These are phyloP conservation scores for Pseudogymnoascus sp. DNA, from an alignment of 2,329 filamentous ascomycete species.

Conservation along the genomic window DNA sequence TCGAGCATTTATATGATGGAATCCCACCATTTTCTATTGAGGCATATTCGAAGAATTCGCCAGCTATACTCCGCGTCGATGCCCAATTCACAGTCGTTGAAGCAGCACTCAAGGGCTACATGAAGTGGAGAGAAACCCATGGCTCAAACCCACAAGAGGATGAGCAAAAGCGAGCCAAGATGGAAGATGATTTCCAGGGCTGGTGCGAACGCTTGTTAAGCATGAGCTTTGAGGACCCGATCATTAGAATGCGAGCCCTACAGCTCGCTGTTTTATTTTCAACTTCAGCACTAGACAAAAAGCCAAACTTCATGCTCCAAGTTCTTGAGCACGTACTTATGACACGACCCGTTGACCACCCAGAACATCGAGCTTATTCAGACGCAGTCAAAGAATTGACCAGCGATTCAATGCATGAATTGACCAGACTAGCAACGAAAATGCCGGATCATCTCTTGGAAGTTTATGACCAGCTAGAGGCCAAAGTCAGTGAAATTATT, in stretches of 20 bases:
- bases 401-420: slow-evolving; percentile 72
- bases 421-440: slow-evolving; percentile 79
- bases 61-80: slow-evolving; percentile 71
- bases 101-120: slow-evolving; percentile 78
- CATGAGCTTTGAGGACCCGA: slow-evolving; percentile 70
- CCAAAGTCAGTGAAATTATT: slow-evolving; percentile 72
- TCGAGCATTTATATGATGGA: slow-evolving; percentile 68
- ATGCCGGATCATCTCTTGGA: slow-evolving; percentile 87
- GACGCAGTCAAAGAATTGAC: slow-evolving; percentile 89
- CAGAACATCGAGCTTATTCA: slow-evolving; percentile 64
- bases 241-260: slow-evolving; percentile 72
- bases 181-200: slow-evolving; percentile 57
- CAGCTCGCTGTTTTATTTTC: slow-evolving; percentile 80
- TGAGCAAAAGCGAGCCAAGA: slow-evolving; percentile 43
- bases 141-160: slow-evolving; percentile 42
- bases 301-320: slow-evolving; percentile 73
- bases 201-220: slow-evolving; percentile 68
- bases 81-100: slow-evolving; percentile 86
- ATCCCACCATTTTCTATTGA: slow-evolving; percentile 56
- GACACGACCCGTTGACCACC: slow-evolving; percentile 66
- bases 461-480: slow-evolving; percentile 81
- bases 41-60: slow-evolving; percentile 60
- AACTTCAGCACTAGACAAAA: slow-evolving; percentile 68
- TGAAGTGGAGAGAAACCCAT: slow-evolving; percentile 59
- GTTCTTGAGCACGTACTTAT: slow-evolving; percentile 87